phyloP scores from a whole-genome alignment of 2,329 filamentous ascomycete genomes.

The Cladosporium velox region DNA sequence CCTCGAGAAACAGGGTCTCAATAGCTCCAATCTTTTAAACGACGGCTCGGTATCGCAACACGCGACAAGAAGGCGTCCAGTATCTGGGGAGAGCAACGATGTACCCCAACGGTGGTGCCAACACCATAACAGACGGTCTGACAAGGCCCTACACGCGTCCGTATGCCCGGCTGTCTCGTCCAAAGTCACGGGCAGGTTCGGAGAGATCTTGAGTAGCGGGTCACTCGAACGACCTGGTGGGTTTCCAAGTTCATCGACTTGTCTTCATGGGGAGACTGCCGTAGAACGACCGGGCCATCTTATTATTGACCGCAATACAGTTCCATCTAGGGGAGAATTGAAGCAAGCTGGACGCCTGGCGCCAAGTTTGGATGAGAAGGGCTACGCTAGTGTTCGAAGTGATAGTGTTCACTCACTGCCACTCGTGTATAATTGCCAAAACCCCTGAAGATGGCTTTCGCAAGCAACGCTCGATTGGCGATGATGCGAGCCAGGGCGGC shows the following conservation, averaged over 20 bases:
- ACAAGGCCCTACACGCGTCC: background rate
- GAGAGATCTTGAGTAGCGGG: conserved; percentile 2
- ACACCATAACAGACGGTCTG: background rate
- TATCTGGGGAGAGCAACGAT: background rate
- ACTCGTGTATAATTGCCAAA: background rate
- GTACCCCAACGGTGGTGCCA: background rate
- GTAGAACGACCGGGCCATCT: conserved; percentile 9
- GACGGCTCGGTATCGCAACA: conserved; percentile 8
- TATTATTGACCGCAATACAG: background rate
- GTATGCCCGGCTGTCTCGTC: background rate
- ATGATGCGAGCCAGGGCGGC: conserved; percentile 14
- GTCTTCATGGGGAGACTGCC: conserved; percentile 1
- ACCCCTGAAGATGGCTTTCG: conserved; percentile 10
- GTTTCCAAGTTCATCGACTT: conserved; percentile 7
- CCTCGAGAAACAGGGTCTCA: conserved; percentile 4
- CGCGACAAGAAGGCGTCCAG: background rate
- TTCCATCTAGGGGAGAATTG: background rate
- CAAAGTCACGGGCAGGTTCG: conserved; percentile 1
- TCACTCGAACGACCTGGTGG: conserved; percentile 4
- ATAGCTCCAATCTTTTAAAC: conserved; percentile 6
- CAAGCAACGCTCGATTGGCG: conserved; percentile 1
- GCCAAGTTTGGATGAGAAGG: background rate
- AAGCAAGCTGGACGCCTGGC: conserved; percentile 9
- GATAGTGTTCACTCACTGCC: background rate
- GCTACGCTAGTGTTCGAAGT: background rate